Base-by-base conservation (phyloP, 164 flowering plant species). In the Kalanchoe fedtschenkoi region DNA sequence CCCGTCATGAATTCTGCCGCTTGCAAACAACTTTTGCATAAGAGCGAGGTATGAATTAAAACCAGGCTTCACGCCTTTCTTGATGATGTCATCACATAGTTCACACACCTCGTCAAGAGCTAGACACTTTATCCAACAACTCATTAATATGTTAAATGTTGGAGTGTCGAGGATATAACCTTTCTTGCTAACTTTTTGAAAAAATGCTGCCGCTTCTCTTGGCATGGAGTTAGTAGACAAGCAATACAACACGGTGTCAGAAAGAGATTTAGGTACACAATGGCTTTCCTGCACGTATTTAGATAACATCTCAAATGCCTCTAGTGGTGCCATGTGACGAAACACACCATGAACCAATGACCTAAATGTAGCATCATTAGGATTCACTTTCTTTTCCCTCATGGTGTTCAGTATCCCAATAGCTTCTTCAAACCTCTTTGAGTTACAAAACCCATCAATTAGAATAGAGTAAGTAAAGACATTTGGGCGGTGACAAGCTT, bases 341-440 rank as follows among this genome's bases (percentile, higher is more conserved):
- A 93, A 88, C 8, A 79, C 77, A 17, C 98, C 97, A 70, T 88
- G 83, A 66, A 88, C 76, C 76, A 90, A 76, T n/a, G 98, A 81
- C 65, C 97, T 82, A 65, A 76, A 74, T 24, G 97, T 88, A 21
- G 96, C 95, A 69, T 83, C 97, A 79, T 71, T 85, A 3, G 95
- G 95, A 60, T 13, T 59, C 22, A 93, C 78, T 59, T 80, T 83
- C 72, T 77, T 84, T 65, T 63, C 66, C 68, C 65, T 81, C 98
- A 93, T 93, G 16, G 43, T 75, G 58, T 81, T 80, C 39, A 89
- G 62, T 61, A 88, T 19, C 65, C 63, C 35, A 65, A 93, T 83
- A 2, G 89, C 96, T 62, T 86, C 89, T 54, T 81, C 87, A 17
- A 80, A 68, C 66, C 81, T 79, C 54, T 74, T 84, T n/a, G 95